Base-by-base conservation (phyloP, 1,139 yeast genomes). In the Kazachstania sp. region DNA sequence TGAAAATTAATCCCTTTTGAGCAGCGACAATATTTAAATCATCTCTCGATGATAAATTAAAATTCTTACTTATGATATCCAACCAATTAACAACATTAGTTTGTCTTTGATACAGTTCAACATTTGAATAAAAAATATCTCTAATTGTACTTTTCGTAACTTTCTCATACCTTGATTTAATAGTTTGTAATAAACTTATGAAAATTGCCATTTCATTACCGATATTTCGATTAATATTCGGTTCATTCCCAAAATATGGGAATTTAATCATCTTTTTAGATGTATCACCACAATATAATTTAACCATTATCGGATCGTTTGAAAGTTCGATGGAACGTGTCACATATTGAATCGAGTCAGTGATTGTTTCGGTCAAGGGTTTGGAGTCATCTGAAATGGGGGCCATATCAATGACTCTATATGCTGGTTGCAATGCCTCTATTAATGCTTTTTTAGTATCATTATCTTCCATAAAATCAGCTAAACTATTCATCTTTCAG, bases 61-160 rank as follows among this genome's bases (percentile, higher is more conserved):
- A 56, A 38, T 54, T 52, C 11, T 42, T 45, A 12, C 55, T 48
- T 20, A 66, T 44, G 2, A 49, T 47, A 1, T 49, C 48, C n/a
- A 66, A 43, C 55, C 64, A 54, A 7, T 46, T 39, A 6, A 54
- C 57, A 0, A 62, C 63, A 15, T 45, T 50, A 15, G 39, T 35
- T 49, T 65, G 70, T 7, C 46, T 50, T 4, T 51, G 45, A 39
- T 51, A 67, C 3, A 66, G 51, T 32, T 61, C 58, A 0, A 64
- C 67, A 46, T 67, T 67, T 12, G 60, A 55, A 47, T 67, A 66
- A 43, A 52, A 67, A 28, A 66, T 51, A 47, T 66, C 69, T 42
- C 71, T 54, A 11, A 61, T 51, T 2, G 70, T 65, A 16, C 61
- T 54, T 1, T 49, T 46, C 34, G 51, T 51, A 5, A 49, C 43